Base-by-base conservation (phyloP, 2,329 filamentous ascomycete species). In the Fusarium udum region DNA sequence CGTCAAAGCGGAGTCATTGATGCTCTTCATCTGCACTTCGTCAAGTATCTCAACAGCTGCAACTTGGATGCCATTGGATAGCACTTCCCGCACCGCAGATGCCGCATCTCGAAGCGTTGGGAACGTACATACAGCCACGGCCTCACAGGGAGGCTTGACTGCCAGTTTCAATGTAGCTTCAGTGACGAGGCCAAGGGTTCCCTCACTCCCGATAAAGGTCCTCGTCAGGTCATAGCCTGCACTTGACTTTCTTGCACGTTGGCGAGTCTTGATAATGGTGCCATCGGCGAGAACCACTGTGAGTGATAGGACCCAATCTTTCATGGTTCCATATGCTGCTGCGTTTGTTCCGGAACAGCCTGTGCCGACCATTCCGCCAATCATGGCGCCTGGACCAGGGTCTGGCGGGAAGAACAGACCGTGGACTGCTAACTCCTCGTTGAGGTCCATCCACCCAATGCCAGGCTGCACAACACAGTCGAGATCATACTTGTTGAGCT, bases 391-490 rank as follows among this genome's bases (percentile, higher is more conserved):
- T 64, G 88, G 89, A 26, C 87, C 87, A 83, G 95, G 95, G 77
- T 98, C 95, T 8, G 97, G 91, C 2, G 95, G 95, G 79, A 97
- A 97, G 84, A 97, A 97, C 0, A 98, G 88, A 0, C 93, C 93
- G 4, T 89, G 89, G 76, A 92, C 90, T 43, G 90, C 87, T 39
- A 91, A 80, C 76, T 89, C 84, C 71, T 92, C 90, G 76, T 98
- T 98, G 61, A 98, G 83, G 49, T 93, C 90, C 88, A 97, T 95
- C 95, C 95, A 98, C 15, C 92, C 92, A 11, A 97, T 91, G 4
- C 93, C 93, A 5, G 95, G 95, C 80, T 98, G 95, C 3, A 97
- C 94, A 4, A 97, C 93, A 45, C 97, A 88, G 76, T 98, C 95
- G 92, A 97, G 93, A 79, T 97, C 95, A 7, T 93, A 91, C 74